phyloP scores from a whole-genome alignment of 495 filamentous ascomycete species.

The Penicillium bialowiezense region DNA sequence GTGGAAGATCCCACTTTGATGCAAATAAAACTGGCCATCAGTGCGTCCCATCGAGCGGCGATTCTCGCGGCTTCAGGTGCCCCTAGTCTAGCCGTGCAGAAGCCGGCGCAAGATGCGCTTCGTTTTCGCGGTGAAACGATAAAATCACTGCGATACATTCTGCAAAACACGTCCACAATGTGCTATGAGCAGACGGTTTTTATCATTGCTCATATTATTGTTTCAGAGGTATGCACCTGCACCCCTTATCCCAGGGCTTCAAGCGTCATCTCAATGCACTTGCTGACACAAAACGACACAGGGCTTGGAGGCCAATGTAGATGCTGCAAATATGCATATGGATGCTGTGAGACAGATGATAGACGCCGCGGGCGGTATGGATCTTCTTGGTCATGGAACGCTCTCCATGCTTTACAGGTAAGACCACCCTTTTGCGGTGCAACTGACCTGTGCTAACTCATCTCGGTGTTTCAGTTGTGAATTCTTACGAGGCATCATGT shows the following conservation, averaged over 20 bases:
- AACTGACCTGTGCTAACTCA: background rate
- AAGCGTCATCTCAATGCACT: too few species aligned
- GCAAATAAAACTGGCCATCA: slow-evolving; percentile 8
- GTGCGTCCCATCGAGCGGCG: slow-evolving; percentile 4
- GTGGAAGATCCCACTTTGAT: slow-evolving; percentile 8
- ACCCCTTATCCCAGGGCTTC: too few species aligned
- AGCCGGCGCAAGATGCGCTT: slow-evolving; percentile 7
- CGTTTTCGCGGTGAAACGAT: slow-evolving; percentile 5
- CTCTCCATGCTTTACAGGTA: slow-evolving; percentile 13
- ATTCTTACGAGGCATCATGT: slow-evolving; percentile 8
- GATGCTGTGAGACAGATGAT: slow-evolving; percentile 14
- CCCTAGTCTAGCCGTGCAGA: background rate
- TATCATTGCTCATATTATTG: slow-evolving; percentile 7
- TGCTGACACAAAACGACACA: too few species aligned
- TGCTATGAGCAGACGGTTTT: slow-evolving; percentile 3
- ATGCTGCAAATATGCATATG: slow-evolving; percentile 12
- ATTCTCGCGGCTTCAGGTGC: slow-evolving; percentile 2
- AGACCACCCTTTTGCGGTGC: background rate
- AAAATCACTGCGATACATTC: slow-evolving; percentile 5
- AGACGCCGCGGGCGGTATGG: slow-evolving; percentile 9
- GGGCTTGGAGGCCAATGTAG: slow-evolving; percentile 13
- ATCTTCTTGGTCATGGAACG: slow-evolving; percentile 9
- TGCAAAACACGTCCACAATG: slow-evolving; percentile 2
- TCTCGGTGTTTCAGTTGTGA: background rate
- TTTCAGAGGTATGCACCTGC: slow-evolving; percentile 1